Conservation (phyloP, 495 filamentous ascomycete species). For the Trichoderma asperelloides region DNA sequence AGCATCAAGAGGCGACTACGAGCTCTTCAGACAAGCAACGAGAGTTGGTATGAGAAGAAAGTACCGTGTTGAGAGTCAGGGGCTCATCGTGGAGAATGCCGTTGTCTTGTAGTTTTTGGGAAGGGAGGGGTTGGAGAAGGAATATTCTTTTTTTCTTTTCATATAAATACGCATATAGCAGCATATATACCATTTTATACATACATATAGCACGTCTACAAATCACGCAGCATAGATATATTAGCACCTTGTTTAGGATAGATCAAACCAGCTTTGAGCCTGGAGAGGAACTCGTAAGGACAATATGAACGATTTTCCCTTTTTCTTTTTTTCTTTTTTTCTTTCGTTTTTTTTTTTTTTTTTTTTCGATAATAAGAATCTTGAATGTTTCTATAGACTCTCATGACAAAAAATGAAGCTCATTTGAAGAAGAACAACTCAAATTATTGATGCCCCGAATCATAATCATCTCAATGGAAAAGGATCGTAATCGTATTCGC, state of each 20-base stretch:
- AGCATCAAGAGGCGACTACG: conserved; percentile 61
- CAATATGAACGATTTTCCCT: too few species aligned
- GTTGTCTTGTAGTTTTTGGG: conserved; percentile 44
- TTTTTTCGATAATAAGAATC: background rate
- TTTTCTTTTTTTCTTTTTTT: background rate
- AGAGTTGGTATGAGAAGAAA: conserved; percentile 65
- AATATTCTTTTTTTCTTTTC: too few species aligned
- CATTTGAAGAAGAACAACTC: too few species aligned
- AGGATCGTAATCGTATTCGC: too few species aligned
- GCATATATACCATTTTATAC: background rate
- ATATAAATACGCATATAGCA: conserved; percentile 7
- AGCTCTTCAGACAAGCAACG: conserved; percentile 48
- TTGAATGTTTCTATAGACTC: too few species aligned
- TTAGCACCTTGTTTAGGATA: background rate
- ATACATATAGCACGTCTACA: background rate
- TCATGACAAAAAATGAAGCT: background rate
- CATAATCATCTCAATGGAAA: too few species aligned
- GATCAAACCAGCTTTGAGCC: background rate
- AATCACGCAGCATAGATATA: background rate
- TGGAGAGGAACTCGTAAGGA: background rate
- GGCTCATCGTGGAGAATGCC: conserved; percentile 68
- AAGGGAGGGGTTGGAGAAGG: conserved; percentile 16
- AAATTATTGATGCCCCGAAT: too few species aligned
- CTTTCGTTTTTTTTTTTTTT: background rate
- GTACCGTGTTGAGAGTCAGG: conserved; percentile 75